Percentiles rank a stretch among this genome's conserved stretches.
Conservation (phyloP, 495 filamentous ascomycete species). For the Tuber calosporum region DNA sequence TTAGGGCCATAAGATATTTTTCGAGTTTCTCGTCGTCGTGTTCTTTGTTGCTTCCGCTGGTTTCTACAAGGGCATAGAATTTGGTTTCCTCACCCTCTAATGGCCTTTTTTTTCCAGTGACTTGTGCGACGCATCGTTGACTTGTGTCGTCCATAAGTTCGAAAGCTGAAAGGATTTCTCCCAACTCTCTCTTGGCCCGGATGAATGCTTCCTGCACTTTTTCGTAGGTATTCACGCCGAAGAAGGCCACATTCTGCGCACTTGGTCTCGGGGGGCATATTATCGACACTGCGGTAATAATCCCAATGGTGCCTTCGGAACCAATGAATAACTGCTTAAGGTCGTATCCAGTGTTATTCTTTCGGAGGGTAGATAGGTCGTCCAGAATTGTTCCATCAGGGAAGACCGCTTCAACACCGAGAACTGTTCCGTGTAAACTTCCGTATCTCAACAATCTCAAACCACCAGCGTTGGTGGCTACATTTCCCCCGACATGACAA, state of each 20-base stretch:
- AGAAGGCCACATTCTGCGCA: slow-evolving; percentile 84
- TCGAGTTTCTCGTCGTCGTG: slow-evolving; percentile 83
- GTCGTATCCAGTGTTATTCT: slow-evolving; percentile 98
- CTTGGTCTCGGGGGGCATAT: slow-evolving; percentile 76
- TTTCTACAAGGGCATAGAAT: slow-evolving; percentile 95
- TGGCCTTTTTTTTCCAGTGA: slow-evolving; percentile 68
- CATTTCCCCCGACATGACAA: slow-evolving; percentile 95
- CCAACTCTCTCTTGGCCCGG: slow-evolving; percentile 80
- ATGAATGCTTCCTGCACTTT: slow-evolving; percentile 73
- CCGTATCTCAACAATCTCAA: slow-evolving; percentile 86
- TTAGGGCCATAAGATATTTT: slow-evolving; percentile 78
- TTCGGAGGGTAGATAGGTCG: slow-evolving; percentile 75
- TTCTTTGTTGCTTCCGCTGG: slow-evolving; percentile 84
- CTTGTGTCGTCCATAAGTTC: slow-evolving; percentile 87
- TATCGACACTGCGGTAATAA: slow-evolving; percentile 84
- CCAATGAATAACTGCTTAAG: slow-evolving; percentile 97
- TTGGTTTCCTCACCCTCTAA: slow-evolving; percentile 67
- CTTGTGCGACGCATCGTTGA: slow-evolving; percentile 65
- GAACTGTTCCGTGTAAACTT: slow-evolving; percentile 82
- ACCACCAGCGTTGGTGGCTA: slow-evolving; percentile 93
- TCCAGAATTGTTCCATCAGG: slow-evolving; percentile 88
- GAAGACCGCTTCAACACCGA: slow-evolving; percentile 87
- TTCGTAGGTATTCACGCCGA: slow-evolving; percentile 78
- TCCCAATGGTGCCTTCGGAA: slow-evolving; percentile 85
- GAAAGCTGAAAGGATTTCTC: slow-evolving; percentile 93